Base-by-base conservation (phyloP, 2,329 filamentous ascomycete species). In the Cordyceps militaris region DNA sequence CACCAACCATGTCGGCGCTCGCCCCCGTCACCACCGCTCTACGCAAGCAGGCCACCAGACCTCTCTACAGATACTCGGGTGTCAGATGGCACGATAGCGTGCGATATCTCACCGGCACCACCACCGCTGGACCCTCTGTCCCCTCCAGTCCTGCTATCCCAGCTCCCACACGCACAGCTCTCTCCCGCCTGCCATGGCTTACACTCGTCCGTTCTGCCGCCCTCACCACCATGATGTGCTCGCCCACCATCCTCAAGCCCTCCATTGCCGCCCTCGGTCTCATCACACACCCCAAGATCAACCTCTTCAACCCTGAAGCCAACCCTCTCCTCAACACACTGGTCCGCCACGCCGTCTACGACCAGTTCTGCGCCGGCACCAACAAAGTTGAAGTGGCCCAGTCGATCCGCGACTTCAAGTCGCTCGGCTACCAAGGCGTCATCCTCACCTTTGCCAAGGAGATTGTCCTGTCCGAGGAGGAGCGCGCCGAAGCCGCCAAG, bases 331-430 rank as follows among this genome's bases (percentile, higher is more conserved):
- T 69, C 16, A 79, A 79, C 62, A 70, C 70, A 1, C 19, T 79
- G 3, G 64, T 82, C 11, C 72, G 75, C 44, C 67, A 71, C 50
- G 64, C 77, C 3, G 71, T 82, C 16, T 83, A 83, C 63, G 75
- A 80, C 59, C 80, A 83, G 48, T 83, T 83, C 66, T 82, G 80
- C 60, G 80, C 79, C 0, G 80, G 80, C 0, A 74, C 74, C 28
- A 80, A 76, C 54, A 71, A 73, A 42, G 56, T 59, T 1, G 79
- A 82, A 57, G 77, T 82, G 2, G 69, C 72, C 32, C 66, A 66
- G 5, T 78, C 75, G 0, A 72, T 79, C 24, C 64, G 68, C 3
- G 69, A 70, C 1, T 76, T 82, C 52, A 79, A 77, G 62, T 60
- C 62, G 0, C 65, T 82, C 21, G 80, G 80, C 16, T 82, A 76